Evolutionary conservation across 2,329 filamentous ascomycete genomes (phyloP), one percentile per base, ranked within the genome.

Genomic region (Colletotrichum magnum): DNA sequence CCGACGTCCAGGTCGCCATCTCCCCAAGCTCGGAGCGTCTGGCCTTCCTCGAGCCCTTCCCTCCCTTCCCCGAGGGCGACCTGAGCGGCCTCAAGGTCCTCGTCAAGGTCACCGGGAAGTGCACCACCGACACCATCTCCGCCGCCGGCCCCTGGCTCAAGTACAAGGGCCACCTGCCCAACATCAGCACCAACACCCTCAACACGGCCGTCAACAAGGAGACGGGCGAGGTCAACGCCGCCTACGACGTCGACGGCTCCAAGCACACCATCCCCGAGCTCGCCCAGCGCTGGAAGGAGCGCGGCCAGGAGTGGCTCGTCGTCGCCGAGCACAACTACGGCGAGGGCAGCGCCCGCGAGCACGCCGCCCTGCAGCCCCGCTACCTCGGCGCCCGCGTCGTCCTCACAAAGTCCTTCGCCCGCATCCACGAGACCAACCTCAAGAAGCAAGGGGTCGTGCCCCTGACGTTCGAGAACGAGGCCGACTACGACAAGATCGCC

Each of bases 361-460:
- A 97, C 82, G 94, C 94, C 24, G 94, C 94, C 1, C 86, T 97
- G 43, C 94, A 97, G 80, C 95, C 94, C 2, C 88, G 94, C n/a
- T 97, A 95, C 82, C 90, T 97, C 2, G 95, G 94, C 68, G 94
- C 93, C 21, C 88, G 93, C 58, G 86, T 97, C 77, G 94, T 97
- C 67, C 87, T 97, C 18, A 87, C 92, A 65, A 97, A 97, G 85
- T 93, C 89, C 45, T 97, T 97, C 78, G 94, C 94, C 0, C 91
- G 94, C 61, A 97, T 97, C 78, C 94, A 97, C 84, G 94, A 97
- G 86, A 97, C 94, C 36, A 97, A 97, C 80, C 84, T 97, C 73
- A 97, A 97, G 90, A 97, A 97, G 85, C 96, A 99, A 84, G 96
- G 96, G 72, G 93, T 99, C 41, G 94, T 99, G 52, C 96, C 96